Base-by-base conservation (phyloP, 139 green algal genomes). In the Chlorella sp. region DNA sequence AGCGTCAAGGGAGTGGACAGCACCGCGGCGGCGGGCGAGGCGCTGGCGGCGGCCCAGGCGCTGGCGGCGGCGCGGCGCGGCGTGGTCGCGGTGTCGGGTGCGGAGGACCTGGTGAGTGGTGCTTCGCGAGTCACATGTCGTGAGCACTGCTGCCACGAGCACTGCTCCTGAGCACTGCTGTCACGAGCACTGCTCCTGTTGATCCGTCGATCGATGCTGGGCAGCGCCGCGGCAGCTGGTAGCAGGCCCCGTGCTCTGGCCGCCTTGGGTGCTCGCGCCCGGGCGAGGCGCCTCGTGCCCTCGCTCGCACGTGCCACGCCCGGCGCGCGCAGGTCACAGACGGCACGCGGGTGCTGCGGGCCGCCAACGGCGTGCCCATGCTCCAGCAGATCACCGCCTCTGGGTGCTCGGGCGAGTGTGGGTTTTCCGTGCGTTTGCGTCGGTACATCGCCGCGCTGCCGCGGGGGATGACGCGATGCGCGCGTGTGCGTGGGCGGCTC, bases 301-400 rank as follows among this genome's bases (percentile, higher is more conserved):
- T n/a, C n/a, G n/a, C n/a, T n/a, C n/a, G n/a, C n/a, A n/a, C n/a
- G n/a, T n/a, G n/a, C n/a, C n/a, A n/a, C n/a, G n/a, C n/a, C n/a
- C n/a, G n/a, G n/a, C n/a, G n/a, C n/a, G 27, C 59, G 61, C 80
- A 93, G 83, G 79, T 93, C 8, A 93, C 87, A n/a, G 83, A 93
- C 50, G 90, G 91, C n/a, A 46, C 21, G 0, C 67, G 50, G 4
- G 77, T 91, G 48, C 33, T 93, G 23, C 51, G 43, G 17, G 83
- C 92, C 0, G 21, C 38, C 27, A 94, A 93, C 66, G 91, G 91
- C 8, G 45, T 81, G 29, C 59, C 71, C 8, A 77, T 94, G 82
- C 81, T 96, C 71, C 86, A 87, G 3, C 77, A 85, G 17, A 87
- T 96, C 69, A 96, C 92, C 2, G 92, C 92, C 33, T 84, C 85